phyloP scores from a whole-genome alignment of 139 green algal genomes.

The Dunaliella primolecta region DNA sequence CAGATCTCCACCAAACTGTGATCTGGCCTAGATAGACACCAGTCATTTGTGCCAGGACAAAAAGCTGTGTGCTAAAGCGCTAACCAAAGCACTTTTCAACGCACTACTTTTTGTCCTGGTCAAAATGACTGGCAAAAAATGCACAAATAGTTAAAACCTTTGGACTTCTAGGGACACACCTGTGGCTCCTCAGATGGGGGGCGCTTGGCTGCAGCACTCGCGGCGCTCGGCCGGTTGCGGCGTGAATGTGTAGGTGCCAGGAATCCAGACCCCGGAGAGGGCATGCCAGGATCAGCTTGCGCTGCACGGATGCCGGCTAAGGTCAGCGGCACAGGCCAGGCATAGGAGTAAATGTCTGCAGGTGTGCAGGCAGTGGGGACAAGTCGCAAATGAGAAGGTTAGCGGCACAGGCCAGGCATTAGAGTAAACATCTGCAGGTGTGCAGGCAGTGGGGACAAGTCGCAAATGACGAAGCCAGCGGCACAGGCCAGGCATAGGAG shows the following conservation, averaged over 20 bases:
- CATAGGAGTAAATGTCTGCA: conserved; percentile 24
- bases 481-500: conserved; percentile 24
- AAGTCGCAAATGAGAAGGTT: conserved; percentile 6
- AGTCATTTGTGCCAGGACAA: too few relatives aligned
- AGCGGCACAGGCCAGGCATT: conserved; percentile 28
- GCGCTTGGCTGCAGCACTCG: not conserved
- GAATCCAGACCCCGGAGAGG: not conserved
- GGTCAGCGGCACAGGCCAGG: conserved; percentile 30
- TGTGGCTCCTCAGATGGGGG: too few relatives aligned
- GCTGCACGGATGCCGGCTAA: conserved; percentile 15
- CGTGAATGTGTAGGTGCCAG: not conserved
- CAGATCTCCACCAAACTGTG: too few relatives aligned
- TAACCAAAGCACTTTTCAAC: too few relatives aligned
- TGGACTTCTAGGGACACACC: too few relatives aligned
- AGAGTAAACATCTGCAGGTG: conserved; percentile 19
- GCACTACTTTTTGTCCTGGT: too few relatives aligned
- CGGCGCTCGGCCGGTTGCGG: not conserved
- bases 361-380: not conserved
- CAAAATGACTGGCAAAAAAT: too few relatives aligned
- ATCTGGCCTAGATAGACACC: too few relatives aligned
- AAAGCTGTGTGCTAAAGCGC: too few relatives aligned
- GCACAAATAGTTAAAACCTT: too few relatives aligned
- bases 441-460: not conserved
- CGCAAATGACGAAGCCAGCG: conserved; percentile 12
- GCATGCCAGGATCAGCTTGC: conserved; percentile 6